Conservation (phyloP, 2,329 filamentous ascomycete genomes). For the Aspergillus texensis region DNA sequence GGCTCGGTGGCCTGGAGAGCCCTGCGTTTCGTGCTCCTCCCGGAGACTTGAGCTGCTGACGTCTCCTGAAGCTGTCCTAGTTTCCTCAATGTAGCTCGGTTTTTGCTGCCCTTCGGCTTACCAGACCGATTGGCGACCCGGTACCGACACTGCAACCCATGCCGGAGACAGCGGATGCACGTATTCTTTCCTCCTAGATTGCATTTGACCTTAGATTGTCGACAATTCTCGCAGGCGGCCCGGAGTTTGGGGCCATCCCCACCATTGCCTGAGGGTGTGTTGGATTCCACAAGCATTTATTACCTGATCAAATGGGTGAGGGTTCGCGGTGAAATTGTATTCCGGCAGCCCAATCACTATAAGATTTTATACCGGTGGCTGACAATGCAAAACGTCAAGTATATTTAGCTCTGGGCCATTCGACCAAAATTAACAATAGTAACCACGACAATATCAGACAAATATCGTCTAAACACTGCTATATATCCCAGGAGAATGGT, state of each 20-base stretch:
- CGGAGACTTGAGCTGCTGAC: conserved; percentile 20
- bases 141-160: conserved; percentile 41
- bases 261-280: conserved; percentile 20
- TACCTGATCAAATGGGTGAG: neutral
- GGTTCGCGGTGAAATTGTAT: neutral
- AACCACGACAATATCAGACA: neutral
- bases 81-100: conserved; percentile 40
- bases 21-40: conserved; percentile 13
- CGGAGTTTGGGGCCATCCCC: conserved; percentile 39
- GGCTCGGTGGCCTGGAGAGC: conserved; percentile 7
- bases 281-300: conserved; percentile 33
- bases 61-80: conserved; percentile 39
- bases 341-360: neutral
- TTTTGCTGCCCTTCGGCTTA: conserved; percentile 45
- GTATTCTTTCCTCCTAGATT: conserved; percentile 39
- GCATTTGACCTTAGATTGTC: conserved; percentile 45
- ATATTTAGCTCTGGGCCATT: neutral
- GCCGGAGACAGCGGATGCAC: conserved; percentile 42
- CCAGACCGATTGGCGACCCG: conserved; percentile 43
- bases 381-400: neutral
- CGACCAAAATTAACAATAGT: neutral
- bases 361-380: neutral
- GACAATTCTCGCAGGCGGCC: conserved; percentile 43
- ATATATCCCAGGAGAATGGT: conserved; percentile 20
- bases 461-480: conserved; percentile 9